Base-by-base conservation (phyloP, 2,329 filamentous ascomycete genomes). In the Fusarium guadeloupense region DNA sequence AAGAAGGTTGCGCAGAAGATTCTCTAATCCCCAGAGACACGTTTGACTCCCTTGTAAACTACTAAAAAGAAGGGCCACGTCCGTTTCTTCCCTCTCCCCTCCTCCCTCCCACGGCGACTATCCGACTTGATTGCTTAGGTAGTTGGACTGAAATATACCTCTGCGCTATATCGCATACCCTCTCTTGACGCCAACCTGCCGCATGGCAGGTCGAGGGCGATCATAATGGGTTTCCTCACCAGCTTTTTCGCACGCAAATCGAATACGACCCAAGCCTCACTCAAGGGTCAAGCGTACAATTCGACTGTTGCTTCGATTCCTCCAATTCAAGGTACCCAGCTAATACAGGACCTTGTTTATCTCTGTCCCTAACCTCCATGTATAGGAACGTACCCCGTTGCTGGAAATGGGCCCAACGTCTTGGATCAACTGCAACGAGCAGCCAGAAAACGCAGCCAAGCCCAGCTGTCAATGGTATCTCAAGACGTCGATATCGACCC, bases 151-250 rank as follows among this genome's bases (percentile, higher is more conserved):
- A 33, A 6, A 19, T 19, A 44, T n/a, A 34, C 17, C 25, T 20
- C 30, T 12, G 25, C 30, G 39, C 12, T 25, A 9, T 7, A 20
- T 23, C 39, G 39, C 41, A 19, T 23, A 7, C 16, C 14, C 19
- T 46, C n/a, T 34, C n/a, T 31, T 33, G 43, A 26, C 30, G 41
- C 35, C 40, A 25, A 28, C 35, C 52, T 44, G 46, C 58, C 54
- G 43, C 23, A 67, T 69, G 66, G 68, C 68, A 58, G 55, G 52
- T 5, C 33, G 39, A 54, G 40, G 52, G 45, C 41, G 33, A 55
- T 39, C 60, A 67, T 62, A 54, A 71, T 71, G 69, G 69, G 69
- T 39, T 65, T 71, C 43, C 67, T 71, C 34, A 71, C 62, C 53
- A 70, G 50, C 48, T 59, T 71, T 31, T 53, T 71, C 23, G 54